Evolutionary conservation across 2,329 filamentous ascomycete genomes (phyloP).

Genomic region (Hypoxylon sp.): DNA sequence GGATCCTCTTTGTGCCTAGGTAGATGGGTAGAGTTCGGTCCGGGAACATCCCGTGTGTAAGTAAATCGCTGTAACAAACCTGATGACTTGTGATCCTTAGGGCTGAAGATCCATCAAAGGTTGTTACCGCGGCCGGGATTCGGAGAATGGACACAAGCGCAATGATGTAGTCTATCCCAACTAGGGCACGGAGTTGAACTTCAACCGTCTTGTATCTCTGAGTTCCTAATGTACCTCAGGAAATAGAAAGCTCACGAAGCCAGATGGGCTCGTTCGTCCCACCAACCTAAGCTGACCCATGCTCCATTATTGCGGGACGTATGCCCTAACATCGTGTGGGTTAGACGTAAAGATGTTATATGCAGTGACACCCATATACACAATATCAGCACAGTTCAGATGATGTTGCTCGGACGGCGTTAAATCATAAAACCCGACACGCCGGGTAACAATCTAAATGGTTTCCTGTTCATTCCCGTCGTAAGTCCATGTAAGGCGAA

Average conservation of each 20-base stretch:
- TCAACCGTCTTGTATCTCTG: conserved; percentile 16
- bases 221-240: conserved; percentile 23
- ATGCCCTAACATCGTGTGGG: neutral
- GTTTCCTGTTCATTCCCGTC: conserved; percentile 8
- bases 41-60: conserved; percentile 10
- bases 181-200: conserved; percentile 17
- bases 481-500: conserved; percentile 13
- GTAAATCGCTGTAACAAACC: conserved; percentile 6
- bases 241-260: conserved; percentile 5
- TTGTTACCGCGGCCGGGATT: conserved; percentile 29
- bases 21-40: conserved; percentile 11
- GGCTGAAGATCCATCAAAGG: conserved; percentile 19
- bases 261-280: conserved; percentile 21
- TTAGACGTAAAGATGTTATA: conserved; percentile 24
- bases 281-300: conserved; percentile 17
- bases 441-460: conserved; percentile 7
- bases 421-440: conserved; percentile 34
- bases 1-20: conserved; percentile 15
- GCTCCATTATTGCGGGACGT: conserved; percentile 25
- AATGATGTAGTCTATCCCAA: conserved; percentile 16
- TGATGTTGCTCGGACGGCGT: conserved; percentile 23
- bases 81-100: conserved; percentile 20
- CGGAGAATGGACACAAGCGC: conserved; percentile 24
- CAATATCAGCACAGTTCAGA: conserved; percentile 9
- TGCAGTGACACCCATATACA: conserved; percentile 28